Percentiles rank a stretch among this genome's conserved stretches.
Evolutionary conservation across 1,139 yeast species (phyloP).

Genomic region (Fermentozyma sake): DNA sequence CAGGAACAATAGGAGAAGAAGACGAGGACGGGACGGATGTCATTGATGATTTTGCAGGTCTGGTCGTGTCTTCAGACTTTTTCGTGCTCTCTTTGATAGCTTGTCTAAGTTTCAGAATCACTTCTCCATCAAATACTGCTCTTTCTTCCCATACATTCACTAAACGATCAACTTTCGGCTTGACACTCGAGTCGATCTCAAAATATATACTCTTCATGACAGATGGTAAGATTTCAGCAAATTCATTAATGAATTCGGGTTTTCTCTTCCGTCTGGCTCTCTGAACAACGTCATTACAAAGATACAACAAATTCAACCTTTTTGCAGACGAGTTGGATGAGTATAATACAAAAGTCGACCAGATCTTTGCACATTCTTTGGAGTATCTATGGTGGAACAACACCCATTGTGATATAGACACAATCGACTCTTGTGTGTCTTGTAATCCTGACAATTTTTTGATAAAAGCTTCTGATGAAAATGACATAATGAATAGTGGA

Average conservation of each 20-base stretch:
- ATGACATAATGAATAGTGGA: constrained; percentile 44
- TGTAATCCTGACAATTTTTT: constrained; percentile 58
- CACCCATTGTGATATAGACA: constrained; percentile 81
- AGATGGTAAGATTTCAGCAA: constrained; percentile 44
- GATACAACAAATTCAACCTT: constrained; percentile 59
- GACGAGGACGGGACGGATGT: constrained; percentile 4
- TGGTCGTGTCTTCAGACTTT: constrained; percentile 1
- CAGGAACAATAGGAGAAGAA: constrained; percentile 26
- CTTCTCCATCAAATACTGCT: constrained; percentile 44
- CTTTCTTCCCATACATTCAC: constrained; percentile 76
- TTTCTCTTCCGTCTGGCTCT: constrained; percentile 67
- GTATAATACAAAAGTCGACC: constrained; percentile 47
- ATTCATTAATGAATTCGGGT: constrained; percentile 56
- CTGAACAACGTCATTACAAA: constrained; percentile 83
- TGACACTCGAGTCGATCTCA: constrained; percentile 33
- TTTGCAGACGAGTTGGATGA: constrained; percentile 38
- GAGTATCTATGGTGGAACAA: constrained; percentile 72
- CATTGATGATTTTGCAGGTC: background rate
- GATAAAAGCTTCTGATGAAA: constrained; percentile 49
- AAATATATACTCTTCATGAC: constrained; percentile 31
- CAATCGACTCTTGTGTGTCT: constrained; percentile 82
- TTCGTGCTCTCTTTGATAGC: constrained; percentile 13
- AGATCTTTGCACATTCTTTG: constrained; percentile 51
- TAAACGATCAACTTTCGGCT: constrained; percentile 59
- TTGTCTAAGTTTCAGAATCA: constrained; percentile 39